Conservation (phyloP, 306 rosid genomes). For the Begonia masoniana region DNA sequence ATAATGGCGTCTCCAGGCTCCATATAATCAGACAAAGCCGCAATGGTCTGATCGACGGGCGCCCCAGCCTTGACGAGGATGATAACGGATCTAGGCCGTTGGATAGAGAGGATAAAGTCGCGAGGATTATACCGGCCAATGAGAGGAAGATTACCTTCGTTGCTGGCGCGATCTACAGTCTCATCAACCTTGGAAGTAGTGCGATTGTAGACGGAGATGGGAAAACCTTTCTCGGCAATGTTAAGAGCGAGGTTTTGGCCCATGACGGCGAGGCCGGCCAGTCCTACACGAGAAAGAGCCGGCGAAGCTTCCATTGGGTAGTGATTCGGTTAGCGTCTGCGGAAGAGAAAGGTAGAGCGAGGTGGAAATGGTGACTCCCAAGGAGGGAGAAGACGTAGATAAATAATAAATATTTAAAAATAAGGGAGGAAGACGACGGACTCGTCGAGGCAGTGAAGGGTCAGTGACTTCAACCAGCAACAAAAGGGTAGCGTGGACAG, state of each 20-base stretch:
- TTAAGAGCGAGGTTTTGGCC: constrained; percentile 96
- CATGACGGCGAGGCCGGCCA: constrained; percentile 91
- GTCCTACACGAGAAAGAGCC: constrained; percentile 75
- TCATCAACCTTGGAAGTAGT: constrained; percentile 77
- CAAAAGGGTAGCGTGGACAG: no score
- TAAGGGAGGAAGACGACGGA: constrained; percentile 25
- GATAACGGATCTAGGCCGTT: constrained; percentile 83
- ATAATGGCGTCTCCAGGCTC: constrained; percentile 86
- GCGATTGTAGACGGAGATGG: constrained; percentile 94
- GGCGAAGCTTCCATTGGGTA: constrained; percentile 44
- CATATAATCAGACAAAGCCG: constrained; percentile 53
- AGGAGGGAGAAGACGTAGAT: not conserved
- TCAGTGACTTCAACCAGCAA: constrained; percentile 13
- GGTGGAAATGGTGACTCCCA: not conserved
- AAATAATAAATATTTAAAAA: constrained; percentile 1
- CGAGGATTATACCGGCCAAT: constrained; percentile 59
- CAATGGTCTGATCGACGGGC: constrained; percentile 83
- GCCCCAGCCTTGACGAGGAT: constrained; percentile 90
- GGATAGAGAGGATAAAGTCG: constrained; percentile 68
- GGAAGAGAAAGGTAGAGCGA: not conserved
- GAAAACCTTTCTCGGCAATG: constrained; percentile 91
- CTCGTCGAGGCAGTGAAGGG: constrained; percentile 82
- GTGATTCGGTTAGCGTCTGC: not conserved
- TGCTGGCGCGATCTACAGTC: constrained; percentile 62
- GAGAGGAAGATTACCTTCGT: constrained; percentile 60